phyloP scores from a whole-genome alignment of 1,284 basidiomycete genomes.

The Blastosporella zonata region DNA sequence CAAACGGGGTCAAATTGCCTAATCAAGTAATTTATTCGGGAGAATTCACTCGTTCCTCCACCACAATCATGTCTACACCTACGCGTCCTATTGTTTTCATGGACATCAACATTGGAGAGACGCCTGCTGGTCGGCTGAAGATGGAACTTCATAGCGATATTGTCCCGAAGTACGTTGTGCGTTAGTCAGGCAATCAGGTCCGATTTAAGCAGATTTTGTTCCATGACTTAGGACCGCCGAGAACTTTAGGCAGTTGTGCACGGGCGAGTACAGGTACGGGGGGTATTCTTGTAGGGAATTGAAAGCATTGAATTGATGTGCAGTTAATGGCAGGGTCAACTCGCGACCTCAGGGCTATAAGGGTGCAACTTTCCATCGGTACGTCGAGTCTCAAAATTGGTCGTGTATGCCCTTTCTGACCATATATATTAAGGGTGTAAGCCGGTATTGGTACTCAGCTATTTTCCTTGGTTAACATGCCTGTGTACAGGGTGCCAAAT shows the following conservation, averaged over 20 bases:
- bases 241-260: slow-evolving; percentile 96
- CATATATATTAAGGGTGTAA: slow-evolving; percentile 64
- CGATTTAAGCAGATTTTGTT: background rate
- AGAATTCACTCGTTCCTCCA: background rate
- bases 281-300: background rate
- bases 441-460: slow-evolving; percentile 25
- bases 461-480: slow-evolving; percentile 7
- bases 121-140: slow-evolving; percentile 89
- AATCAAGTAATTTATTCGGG: too few relatives aligned
- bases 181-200: background rate
- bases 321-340: slow-evolving; percentile 58
- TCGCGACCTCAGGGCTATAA: slow-evolving; percentile 89
- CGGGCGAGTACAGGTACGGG: slow-evolving; percentile 86
- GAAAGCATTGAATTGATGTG: slow-evolving; percentile 1
- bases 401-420: slow-evolving; percentile 21
- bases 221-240: slow-evolving; percentile 75
- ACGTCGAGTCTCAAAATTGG: slow-evolving; percentile 22
- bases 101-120: slow-evolving; percentile 95
- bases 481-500: slow-evolving; percentile 56
- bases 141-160: slow-evolving; percentile 94
- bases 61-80: slow-evolving; percentile 13
- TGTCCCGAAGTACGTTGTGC: slow-evolving; percentile 71
- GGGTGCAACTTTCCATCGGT: slow-evolving; percentile 89
- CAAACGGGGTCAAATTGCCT: too few relatives aligned
- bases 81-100: slow-evolving; percentile 91